These are phyloP conservation scores for Colletotrichum sidae DNA, from an alignment of 2,329 filamentous ascomycete species.

Conservation along the genomic window DNA sequence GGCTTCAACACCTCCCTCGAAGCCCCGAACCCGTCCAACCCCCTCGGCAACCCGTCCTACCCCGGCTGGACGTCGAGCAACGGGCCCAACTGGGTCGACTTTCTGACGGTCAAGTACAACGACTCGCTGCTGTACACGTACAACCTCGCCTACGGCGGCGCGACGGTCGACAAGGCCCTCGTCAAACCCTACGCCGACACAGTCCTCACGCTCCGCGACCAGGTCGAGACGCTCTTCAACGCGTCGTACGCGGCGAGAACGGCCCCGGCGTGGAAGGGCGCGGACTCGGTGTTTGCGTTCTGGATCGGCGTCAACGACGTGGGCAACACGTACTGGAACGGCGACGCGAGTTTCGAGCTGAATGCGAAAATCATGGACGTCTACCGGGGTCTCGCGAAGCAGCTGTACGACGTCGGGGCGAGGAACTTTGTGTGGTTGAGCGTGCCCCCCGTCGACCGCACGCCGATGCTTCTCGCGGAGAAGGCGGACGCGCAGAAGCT, in stretches of 20 bases:
- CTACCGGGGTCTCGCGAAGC: conserved; percentile 54
- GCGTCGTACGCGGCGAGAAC: conserved; percentile 49
- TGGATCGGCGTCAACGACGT: conserved; percentile 70
- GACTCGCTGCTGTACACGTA: conserved; percentile 59
- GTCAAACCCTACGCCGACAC: conserved; percentile 61
- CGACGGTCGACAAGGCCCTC: conserved; percentile 62
- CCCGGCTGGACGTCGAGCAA: conserved; percentile 62
- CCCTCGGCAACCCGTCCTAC: conserved; percentile 71
- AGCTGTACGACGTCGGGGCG: conserved; percentile 64
- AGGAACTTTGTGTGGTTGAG: conserved; percentile 70
- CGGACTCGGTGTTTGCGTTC: conserved; percentile 56
- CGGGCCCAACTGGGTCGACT: conserved; percentile 65
- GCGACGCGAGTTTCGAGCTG: conserved; percentile 46
- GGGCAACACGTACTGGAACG: conserved; percentile 58
- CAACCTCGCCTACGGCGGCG: conserved; percentile 66
- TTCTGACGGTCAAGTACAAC: conserved; percentile 60
- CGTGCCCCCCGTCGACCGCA: conserved; percentile 68
- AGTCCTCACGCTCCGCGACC: conserved; percentile 61
- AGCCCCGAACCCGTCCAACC: conserved; percentile 65
- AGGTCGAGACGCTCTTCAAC: conserved; percentile 52
- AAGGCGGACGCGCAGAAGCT: conserved; percentile 46
- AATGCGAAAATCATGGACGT: conserved; percentile 54
- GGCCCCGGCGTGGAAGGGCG: conserved; percentile 47
- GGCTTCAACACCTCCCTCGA: conserved; percentile 65
- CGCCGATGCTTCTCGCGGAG: conserved; percentile 59